phyloP scores from a whole-genome alignment of 306 rosid genomes.

The Castanospermum australe region DNA sequence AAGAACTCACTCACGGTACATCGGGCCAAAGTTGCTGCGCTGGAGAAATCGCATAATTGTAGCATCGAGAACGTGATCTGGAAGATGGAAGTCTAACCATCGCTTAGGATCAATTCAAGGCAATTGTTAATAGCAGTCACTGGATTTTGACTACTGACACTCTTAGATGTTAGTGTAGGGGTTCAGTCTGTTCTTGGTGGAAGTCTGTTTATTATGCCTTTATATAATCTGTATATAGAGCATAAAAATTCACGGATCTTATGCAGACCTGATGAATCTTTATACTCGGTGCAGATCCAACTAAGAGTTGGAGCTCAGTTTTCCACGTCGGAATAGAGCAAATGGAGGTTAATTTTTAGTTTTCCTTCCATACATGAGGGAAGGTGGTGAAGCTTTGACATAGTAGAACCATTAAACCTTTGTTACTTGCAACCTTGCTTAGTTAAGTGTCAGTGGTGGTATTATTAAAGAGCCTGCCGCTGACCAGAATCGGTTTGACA shows the following conservation, averaged over 20 bases:
- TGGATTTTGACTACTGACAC: slow-evolving; percentile 65
- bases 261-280: slow-evolving; percentile 65
- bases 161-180: slow-evolving; percentile 56
- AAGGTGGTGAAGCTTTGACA: slow-evolving; percentile 56
- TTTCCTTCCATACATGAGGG: slow-evolving; percentile 68
- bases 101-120: slow-evolving; percentile 44
- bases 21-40: slow-evolving; percentile 78
- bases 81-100: slow-evolving; percentile 76
- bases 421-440: slow-evolving; percentile 42
- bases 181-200: slow-evolving; percentile 47
- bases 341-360: slow-evolving; percentile 83
- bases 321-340: slow-evolving; percentile 87
- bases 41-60: slow-evolving; percentile 69
- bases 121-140: slow-evolving; percentile 87
- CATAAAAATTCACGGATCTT: slow-evolving; percentile 73
- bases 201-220: slow-evolving; percentile 69
- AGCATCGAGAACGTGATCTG: slow-evolving; percentile 57
- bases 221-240: slow-evolving; percentile 92
- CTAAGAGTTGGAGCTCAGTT: slow-evolving; percentile 87
- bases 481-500: slow-evolving; percentile 44
- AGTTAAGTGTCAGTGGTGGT: slow-evolving; percentile 45
- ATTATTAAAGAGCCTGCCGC: slow-evolving; percentile 52
- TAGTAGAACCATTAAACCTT: slow-evolving; percentile 48
- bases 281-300: slow-evolving; percentile 94
- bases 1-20: slow-evolving; percentile 53